Evolutionary conservation across 176 grass and related monocot genomes (phyloP), one percentile per base, ranked within the genome.

Genomic region (Pontederia paniculata): DNA sequence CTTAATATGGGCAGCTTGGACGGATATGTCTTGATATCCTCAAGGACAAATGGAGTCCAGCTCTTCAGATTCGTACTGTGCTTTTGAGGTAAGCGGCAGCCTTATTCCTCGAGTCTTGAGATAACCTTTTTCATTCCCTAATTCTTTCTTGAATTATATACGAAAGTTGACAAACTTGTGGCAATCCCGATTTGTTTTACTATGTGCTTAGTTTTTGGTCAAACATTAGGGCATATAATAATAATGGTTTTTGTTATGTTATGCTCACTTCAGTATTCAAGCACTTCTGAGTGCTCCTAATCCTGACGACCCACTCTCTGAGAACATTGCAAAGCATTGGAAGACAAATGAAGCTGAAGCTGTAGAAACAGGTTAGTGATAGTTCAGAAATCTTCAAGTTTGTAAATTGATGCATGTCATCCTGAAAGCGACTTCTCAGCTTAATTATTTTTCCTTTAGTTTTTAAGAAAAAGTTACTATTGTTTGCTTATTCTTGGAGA

Each of bases 291-390:
- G 89, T 52, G 89, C 89, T 42, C 89, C 89, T 74, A 95, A 95
- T 42, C 89, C 89, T 8, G 89, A 95, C 68, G 89, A 95, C 65
- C 89, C 89, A 44, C 84, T 95, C 14, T 88, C 89, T 13, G 89
- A 95, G 47, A 95, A 95, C 73, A 81, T 95, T 44, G 89, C 89
- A 49, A 95, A 95, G 65, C 89, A 95, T 74, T 95, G 89, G 89
- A 95, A 95, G 62, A 16, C 89, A 65, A 95, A 88, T 9, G 89
- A 95, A 77, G 77, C 62, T 31, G 89, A 95, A 70, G 89, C 89
- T 80, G 89, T 95, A 63, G 89, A 88, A 81, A 88, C 89, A 74
- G 89, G 89, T 95, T 77, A 56, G 19, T 21, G 0, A 63, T 37
- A 37, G 0, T 37, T 6, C 28, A 37, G 28, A 37, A 37, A 37